These are phyloP conservation scores for Cutaneotrichosporon cavernicola DNA, from an alignment of 1,284 basidiomycete genomes.

Conservation along the genomic window DNA sequence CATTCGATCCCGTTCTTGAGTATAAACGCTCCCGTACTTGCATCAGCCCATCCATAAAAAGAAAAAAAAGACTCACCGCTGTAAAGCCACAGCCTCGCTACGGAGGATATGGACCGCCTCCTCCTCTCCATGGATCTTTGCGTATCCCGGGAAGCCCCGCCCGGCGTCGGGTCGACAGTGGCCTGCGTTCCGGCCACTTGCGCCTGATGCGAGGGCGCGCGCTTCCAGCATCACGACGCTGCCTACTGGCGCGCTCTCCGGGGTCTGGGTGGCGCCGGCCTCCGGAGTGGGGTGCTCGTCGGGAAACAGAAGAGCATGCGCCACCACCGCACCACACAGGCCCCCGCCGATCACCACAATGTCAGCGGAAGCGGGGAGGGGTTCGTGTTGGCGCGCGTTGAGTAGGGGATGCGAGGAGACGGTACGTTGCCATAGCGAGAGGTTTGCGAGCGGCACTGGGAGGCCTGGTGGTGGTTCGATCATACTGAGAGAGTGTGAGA, in stretches of 20 bases:
- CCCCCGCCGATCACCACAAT: conserved; percentile 46
- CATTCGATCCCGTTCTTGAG: conserved; percentile 36
- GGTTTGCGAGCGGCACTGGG: conserved; percentile 30
- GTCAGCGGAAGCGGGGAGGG: conserved; percentile 35
- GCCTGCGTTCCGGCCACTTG: conserved; percentile 48
- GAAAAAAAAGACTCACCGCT: background rate
- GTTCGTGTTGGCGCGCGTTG: conserved; percentile 18
- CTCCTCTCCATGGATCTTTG: conserved; percentile 34
- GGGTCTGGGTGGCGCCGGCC: too few species aligned
- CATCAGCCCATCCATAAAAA: background rate
- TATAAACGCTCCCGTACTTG: conserved; percentile 30
- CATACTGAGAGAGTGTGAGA: background rate
- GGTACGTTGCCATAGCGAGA: conserved; percentile 44
- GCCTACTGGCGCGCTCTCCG: background rate
- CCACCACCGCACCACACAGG: conserved; percentile 37
- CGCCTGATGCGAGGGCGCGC: conserved; percentile 47
- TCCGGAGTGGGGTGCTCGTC: background rate
- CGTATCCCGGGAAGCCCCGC: conserved; percentile 41
- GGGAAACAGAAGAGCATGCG: conserved; percentile 30
- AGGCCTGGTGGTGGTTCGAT: conserved; percentile 12
- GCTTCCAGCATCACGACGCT: conserved; percentile 46
- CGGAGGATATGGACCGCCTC: conserved; percentile 26
- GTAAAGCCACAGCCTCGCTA: conserved; percentile 14
- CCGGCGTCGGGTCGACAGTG: conserved; percentile 46
- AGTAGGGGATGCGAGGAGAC: conserved; percentile 37